A percentile compares a stretch with the other conserved stretches of the same genome.
Evolutionary conservation across 805 yeast species (phyloP).

Genomic region (Myxozyma mucilagina): DNA sequence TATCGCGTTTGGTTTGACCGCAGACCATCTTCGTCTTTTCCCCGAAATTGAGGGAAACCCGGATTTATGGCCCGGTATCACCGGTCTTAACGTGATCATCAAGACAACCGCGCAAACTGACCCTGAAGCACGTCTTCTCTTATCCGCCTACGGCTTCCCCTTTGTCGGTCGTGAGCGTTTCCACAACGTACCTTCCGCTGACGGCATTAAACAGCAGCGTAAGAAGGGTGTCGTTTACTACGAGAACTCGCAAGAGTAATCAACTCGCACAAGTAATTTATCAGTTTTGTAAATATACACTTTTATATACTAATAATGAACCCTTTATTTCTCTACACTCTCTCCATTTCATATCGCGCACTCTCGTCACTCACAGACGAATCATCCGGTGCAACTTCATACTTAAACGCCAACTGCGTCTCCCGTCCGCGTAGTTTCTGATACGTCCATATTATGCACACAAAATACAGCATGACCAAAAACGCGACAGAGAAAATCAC

Average conservation of each 20-base stretch:
- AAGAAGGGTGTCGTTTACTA: conserved; percentile 13
- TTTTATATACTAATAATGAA: too few species aligned
- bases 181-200: conserved; percentile 22
- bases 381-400: conserved; percentile 26
- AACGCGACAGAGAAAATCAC: conserved; percentile 72
- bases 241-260: conserved; percentile 12
- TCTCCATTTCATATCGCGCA: background rate
- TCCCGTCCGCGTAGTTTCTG: conserved; percentile 6
- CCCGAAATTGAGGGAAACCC: conserved; percentile 92
- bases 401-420: conserved; percentile 10
- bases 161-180: conserved; percentile 27
- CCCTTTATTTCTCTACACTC: background rate
- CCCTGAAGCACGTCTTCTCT: conserved; percentile 79
- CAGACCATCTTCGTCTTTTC: conserved; percentile 75
- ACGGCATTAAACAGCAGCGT: conserved; percentile 4
- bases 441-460: conserved; percentile 39
- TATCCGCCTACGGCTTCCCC: conserved; percentile 67
- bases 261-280: background rate
- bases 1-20: conserved; percentile 77
- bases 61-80: conserved; percentile 84
- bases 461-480: conserved; percentile 54
- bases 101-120: conserved; percentile 90
- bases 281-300: too few species aligned
- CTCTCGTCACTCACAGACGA: conserved; percentile 18
- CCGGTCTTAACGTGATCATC: conserved; percentile 81